A percentile compares a stretch with the other conserved stretches of the same genome.
Evolutionary conservation across 306 rosid species (phyloP).

Genomic region (Hippophae rhamnoides): DNA sequence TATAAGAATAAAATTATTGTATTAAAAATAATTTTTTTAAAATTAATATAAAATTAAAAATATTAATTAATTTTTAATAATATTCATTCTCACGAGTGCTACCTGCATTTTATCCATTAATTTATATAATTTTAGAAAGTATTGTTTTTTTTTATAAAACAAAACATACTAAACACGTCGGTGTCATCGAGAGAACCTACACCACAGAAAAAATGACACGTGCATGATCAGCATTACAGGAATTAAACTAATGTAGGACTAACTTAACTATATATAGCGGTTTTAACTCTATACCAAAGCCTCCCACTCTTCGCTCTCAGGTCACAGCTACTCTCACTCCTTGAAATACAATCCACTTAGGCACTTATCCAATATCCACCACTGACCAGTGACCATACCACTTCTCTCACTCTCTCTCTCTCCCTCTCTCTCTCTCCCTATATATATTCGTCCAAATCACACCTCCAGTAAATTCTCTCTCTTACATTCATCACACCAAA

Average conservation of each 20-base stretch:
- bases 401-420: not conserved
- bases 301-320: not conserved
- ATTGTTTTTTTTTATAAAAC: no score
- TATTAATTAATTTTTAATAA: no score
- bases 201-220: not conserved
- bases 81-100: no score
- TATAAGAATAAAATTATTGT: no score
- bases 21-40: no score
- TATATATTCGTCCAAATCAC: slow-evolving; percentile 17
- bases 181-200: slow-evolving; percentile 1
- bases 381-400: no score
- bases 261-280: slow-evolving; percentile 22
- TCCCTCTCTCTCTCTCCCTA: slow-evolving; percentile 1
- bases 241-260: slow-evolving; percentile 4
- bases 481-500: slow-evolving; percentile 9
- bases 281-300: slow-evolving; percentile 2
- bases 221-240: no score
- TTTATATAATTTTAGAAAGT: no score
- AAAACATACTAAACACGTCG: not conserved
- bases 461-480: slow-evolving; percentile 15
- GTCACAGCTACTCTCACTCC: not conserved
- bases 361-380: no score
- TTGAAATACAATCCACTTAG: no score
- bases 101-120: no score
- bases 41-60: no score